Evolutionary conservation across 2,329 filamentous ascomycete genomes (phyloP).

Genomic region (Fusarium sp.): DNA sequence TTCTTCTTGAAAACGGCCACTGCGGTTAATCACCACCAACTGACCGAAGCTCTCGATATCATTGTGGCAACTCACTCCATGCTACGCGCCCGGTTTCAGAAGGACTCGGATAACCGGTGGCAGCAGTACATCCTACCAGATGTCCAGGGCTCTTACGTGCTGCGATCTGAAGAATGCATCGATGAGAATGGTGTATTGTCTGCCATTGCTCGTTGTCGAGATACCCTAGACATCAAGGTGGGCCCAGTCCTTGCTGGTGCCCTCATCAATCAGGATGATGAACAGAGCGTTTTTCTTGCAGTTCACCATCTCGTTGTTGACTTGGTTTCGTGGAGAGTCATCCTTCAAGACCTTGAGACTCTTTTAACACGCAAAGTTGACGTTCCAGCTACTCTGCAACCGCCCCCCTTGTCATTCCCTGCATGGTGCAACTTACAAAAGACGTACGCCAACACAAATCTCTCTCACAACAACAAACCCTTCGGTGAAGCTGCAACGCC

Average conservation of each 20-base stretch:
- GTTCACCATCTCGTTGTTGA: constrained; percentile 36
- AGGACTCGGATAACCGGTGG: background rate
- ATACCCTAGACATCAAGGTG: background rate
- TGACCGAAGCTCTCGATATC: background rate
- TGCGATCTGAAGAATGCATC: background rate
- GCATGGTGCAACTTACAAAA: constrained; percentile 7
- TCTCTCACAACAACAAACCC: background rate
- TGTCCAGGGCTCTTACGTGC: background rate
- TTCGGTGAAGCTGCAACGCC: background rate
- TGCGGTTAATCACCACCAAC: background rate
- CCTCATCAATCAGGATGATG: background rate
- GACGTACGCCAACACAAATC: background rate
- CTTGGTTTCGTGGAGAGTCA: constrained; percentile 37
- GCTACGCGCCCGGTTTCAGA: constrained; percentile 4
- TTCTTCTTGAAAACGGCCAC: background rate
- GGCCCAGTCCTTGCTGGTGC: background rate
- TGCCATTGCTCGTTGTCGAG: background rate
- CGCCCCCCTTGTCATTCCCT: background rate
- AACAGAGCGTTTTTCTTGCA: constrained; percentile 2
- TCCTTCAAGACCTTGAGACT: constrained; percentile 26
- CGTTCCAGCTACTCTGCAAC: background rate
- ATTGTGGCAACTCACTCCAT: constrained; percentile 4
- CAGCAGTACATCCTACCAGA: background rate
- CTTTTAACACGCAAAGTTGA: background rate
- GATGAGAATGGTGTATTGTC: background rate